Base-by-base conservation (phyloP, 768 basidiomycete genomes). In the Lactarius akahatsu region DNA sequence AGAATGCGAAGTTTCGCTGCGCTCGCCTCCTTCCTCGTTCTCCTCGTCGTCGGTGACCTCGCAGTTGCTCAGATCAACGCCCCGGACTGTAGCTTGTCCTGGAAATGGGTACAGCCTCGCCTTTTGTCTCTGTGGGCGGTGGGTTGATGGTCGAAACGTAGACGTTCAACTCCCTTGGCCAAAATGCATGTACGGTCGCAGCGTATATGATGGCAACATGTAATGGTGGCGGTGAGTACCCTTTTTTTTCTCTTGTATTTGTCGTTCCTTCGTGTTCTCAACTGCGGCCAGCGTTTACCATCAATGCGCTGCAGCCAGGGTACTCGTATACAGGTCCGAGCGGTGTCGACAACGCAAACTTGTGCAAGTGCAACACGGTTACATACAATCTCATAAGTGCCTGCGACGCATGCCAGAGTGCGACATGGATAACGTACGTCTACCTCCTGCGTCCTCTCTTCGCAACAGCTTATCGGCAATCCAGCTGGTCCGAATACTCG, bases 291-390 rank as follows among this genome's bases (percentile, higher is more conserved):
- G 66, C 66, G 6, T 67, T 63, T 20, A 56, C 66, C 1, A 40
- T 40, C 11, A 2, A 40, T 5, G 38, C 38, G 15, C 38, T 40
- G 38, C 38, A 40, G 38, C 38, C 38, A 40, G 38, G 38, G 13
- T 40, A 15, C 38, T 40, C 38, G 38, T 40, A 40, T 40, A 40
- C 38, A 6, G 38, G 38, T 15, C 38, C 38, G 0, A 15, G 38
- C 6, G 41, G 15, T 41, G 0, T 16, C 34, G 62, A 63, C 15
- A 6, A 38, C n/a, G 1, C 16, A 13, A 47, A 67, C 36, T 3
- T 63, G 58, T 67, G 66, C 66, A 63, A 63, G 52, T 67, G 66
- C n/a, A 67, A 40, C 58, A 63, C 66, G 1, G n/a, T 67, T 8
- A 9, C 30, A 7, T 67, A 67, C 57, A 58, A 45, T 5, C 66